Evolutionary conservation across 2,329 filamentous ascomycete species (phyloP).

Genomic region (Pleomassaria siparia): DNA sequence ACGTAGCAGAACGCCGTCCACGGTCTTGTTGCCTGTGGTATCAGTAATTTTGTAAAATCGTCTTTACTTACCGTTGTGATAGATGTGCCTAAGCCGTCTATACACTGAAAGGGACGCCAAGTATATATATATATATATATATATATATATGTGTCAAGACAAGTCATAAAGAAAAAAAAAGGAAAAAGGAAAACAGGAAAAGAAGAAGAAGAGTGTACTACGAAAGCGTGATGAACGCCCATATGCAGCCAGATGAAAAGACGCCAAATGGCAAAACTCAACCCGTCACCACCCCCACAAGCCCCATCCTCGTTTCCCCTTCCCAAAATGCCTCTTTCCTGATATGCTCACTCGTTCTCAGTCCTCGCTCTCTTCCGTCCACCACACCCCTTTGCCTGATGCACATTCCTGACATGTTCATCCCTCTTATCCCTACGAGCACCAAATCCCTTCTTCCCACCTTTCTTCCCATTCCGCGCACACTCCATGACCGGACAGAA

Average conservation of each 20-base stretch:
- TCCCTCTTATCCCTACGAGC: constrained; percentile 33
- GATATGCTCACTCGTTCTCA: not conserved
- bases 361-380: not conserved
- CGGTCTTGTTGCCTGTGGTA: too few species aligned
- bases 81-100: too few species aligned
- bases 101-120: too few species aligned
- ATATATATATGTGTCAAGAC: too few species aligned
- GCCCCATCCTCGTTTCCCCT: too few species aligned
- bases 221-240: not conserved
- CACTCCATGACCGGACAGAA: constrained; percentile 27
- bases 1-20: too few species aligned
- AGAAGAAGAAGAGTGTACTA: too few species aligned
- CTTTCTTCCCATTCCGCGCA: constrained; percentile 14
- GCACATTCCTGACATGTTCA: constrained; percentile 30
- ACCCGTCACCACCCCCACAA: not conserved
- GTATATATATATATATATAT: too few species aligned
- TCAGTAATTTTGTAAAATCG: too few species aligned
- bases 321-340: not conserved
- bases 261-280: not conserved
- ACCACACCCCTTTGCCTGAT: constrained; percentile 9
- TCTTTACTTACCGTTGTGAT: too few species aligned
- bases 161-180: too few species aligned
- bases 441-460: constrained; percentile 26
- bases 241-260: not conserved
- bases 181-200: too few species aligned